A percentile compares a stretch with the other conserved stretches of the same genome.
These are phyloP conservation scores for Meyerozyma guilliermondii DNA, from an alignment of 1,139 yeast species.

Conservation along the genomic window DNA sequence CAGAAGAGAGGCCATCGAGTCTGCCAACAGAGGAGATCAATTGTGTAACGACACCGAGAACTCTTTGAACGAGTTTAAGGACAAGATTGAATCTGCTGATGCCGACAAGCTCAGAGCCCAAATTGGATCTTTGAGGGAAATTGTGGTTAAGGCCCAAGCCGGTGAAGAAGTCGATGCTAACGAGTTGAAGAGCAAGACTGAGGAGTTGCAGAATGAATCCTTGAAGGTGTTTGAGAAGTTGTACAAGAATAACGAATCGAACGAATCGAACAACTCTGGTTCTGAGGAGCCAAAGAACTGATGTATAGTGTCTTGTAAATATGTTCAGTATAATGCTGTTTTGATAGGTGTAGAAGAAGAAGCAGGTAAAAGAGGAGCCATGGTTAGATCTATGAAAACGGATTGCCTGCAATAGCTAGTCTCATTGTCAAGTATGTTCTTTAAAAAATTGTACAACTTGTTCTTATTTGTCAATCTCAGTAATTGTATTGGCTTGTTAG, in stretches of 20 bases:
- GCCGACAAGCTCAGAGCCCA: slow-evolving; percentile 81
- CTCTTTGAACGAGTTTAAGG: slow-evolving; percentile 92
- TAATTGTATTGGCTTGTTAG: no score
- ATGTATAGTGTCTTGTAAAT: slow-evolving; percentile 13
- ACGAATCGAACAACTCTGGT: slow-evolving; percentile 15
- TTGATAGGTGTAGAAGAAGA: background rate
- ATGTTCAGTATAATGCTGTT: slow-evolving; percentile 3
- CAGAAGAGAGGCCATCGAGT: slow-evolving; percentile 88
- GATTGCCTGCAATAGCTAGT: no score
- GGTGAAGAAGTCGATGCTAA: slow-evolving; percentile 84
- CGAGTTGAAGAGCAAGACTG: slow-evolving; percentile 88
- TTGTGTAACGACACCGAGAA: slow-evolving; percentile 94
- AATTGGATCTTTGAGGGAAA: slow-evolving; percentile 78
- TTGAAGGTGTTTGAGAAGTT: slow-evolving; percentile 93
- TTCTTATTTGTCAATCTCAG: no score
- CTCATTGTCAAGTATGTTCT: no score
- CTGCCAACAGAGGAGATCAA: slow-evolving; percentile 96
- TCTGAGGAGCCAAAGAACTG: slow-evolving; percentile 42
- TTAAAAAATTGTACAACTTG: no score
- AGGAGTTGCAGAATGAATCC: slow-evolving; percentile 88
- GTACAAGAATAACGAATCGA: slow-evolving; percentile 67
- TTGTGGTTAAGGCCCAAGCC: slow-evolving; percentile 89
- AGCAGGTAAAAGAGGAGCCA: no score
- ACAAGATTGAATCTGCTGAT: slow-evolving; percentile 81
- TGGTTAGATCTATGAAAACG: no score